phyloP scores from a whole-genome alignment of 495 filamentous ascomycete species.

The Penicillium herquei region DNA sequence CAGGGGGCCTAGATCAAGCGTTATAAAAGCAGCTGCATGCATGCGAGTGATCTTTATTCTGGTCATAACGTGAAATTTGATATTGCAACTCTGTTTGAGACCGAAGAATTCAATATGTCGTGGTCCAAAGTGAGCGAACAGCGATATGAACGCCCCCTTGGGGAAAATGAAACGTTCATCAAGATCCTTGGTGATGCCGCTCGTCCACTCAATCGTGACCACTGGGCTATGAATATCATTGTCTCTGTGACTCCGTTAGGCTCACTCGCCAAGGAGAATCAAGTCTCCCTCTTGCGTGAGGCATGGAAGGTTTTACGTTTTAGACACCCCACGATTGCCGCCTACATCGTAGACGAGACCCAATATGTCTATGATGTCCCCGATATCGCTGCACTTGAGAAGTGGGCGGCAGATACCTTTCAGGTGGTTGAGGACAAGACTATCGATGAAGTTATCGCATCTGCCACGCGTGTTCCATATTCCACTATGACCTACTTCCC shows the following conservation, averaged over 20 bases:
- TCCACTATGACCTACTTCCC: conserved; percentile 4
- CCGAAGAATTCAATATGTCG: neutral
- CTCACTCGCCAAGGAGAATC: conserved; percentile 4
- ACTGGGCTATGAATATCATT: conserved; percentile 5
- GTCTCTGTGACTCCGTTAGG: conserved; percentile 4
- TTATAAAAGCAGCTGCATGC: too few relatives aligned
- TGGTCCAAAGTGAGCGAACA: conserved; percentile 1
- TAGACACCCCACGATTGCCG: conserved; percentile 2
- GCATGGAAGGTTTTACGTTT: conserved; percentile 3
- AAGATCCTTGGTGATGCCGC: conserved; percentile 5
- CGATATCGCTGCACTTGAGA: neutral
- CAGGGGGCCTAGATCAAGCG: too few relatives aligned
- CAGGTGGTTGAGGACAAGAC: conserved; percentile 5
- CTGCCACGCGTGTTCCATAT: conserved; percentile 4
- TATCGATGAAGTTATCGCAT: conserved; percentile 2
- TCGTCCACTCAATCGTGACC: conserved; percentile 6
- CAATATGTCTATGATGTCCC: conserved; percentile 6
- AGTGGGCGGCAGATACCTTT: conserved; percentile 3
- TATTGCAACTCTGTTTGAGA: neutral
- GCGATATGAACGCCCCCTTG: conserved; percentile 1
- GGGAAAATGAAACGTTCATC: conserved; percentile 6
- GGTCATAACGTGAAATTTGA: neutral
- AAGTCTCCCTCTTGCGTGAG: neutral
- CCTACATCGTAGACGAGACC: conserved; percentile 4
- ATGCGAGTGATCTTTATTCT: too few relatives aligned